These are phyloP conservation scores for Boletus huronensis DNA, from an alignment of 768 basidiomycete genomes.

Conservation along the genomic window DNA sequence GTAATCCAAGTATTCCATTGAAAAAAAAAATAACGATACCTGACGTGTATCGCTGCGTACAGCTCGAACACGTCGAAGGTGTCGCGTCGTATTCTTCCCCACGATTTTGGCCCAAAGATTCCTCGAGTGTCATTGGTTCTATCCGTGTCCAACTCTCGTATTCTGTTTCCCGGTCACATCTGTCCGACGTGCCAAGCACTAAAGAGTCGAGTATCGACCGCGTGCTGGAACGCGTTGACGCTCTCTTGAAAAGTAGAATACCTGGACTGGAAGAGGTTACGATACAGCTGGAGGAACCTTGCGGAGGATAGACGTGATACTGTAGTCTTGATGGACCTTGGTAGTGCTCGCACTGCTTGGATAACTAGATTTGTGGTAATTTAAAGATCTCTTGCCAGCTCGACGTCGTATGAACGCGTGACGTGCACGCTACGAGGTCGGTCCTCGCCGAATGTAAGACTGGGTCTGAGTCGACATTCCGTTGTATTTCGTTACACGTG, in stretches of 20 bases:
- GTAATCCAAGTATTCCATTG: slow-evolving; percentile 15
- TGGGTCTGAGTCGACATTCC: no score
- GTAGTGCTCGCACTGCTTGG: slow-evolving; percentile 7
- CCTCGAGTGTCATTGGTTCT: slow-evolving; percentile 79
- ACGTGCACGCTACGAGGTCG: no score
- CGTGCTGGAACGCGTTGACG: slow-evolving; percentile 74
- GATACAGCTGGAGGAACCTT: slow-evolving; percentile 69
- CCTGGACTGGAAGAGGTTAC: slow-evolving; percentile 84
- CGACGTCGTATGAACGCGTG: not conserved
- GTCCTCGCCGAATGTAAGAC: no score
- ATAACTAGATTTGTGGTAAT: slow-evolving; percentile 16
- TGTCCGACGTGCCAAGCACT: slow-evolving; percentile 38
- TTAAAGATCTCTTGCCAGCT: slow-evolving; percentile 1
- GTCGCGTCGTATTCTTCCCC: slow-evolving; percentile 76
- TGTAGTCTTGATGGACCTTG: slow-evolving; percentile 5
- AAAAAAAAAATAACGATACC: not conserved
- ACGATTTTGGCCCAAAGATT: slow-evolving; percentile 96
- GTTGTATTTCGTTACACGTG: not conserved
- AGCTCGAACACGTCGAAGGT: slow-evolving; percentile 77
- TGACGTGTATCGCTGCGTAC: not conserved
- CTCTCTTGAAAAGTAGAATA: slow-evolving; percentile 66
- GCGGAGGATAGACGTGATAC: slow-evolving; percentile 1
- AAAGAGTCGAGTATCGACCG: slow-evolving; percentile 42
- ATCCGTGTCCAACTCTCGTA: slow-evolving; percentile 86
- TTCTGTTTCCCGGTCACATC: slow-evolving; percentile 54